Base-by-base conservation (phyloP, 2,329 filamentous ascomycete species). In the Ceratocystis eucalypticola region DNA sequence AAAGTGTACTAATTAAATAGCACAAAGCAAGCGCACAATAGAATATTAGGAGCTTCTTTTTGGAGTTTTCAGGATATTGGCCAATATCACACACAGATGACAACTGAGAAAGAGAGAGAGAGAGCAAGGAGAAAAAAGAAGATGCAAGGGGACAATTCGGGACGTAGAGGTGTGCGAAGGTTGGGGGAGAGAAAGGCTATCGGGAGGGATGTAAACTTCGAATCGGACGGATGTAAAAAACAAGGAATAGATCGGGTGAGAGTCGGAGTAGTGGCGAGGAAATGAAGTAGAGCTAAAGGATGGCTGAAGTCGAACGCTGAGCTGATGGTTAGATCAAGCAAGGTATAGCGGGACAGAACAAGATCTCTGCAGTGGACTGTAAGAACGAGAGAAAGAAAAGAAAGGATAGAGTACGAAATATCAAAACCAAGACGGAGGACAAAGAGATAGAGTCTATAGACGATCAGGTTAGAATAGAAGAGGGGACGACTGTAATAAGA, bases 211-310 rank as follows among this genome's bases (percentile, higher is more conserved):
- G n/a, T 30, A 17, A 33, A 61, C n/a, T 37, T n/a, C 5, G 57
- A 44, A 20, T 33, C 28, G 57, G 30, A n/a, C 30, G 30, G 20
- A 44, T 61, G 17, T n/a, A 10, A 41, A 37, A 61, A 55, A 20
- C 48, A 55, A 55, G 37, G 37, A 61, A 37, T 20, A 61, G 57
- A 22, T 61, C 28, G 57, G 57, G 30, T 37, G 28, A 44, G 30
- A 61, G 37, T 61, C 30, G 37, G 57, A 61, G 28, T 10, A 61
- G 48, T 53, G 48, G 48, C 48, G 25, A 53, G 48, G 48, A 53
- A 25, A 53, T 25, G 48, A 53, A 25, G 20, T 28, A 53, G 48
- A 53, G 48, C 20, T 3, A 28, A 12, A 41, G 37, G 37, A 41
- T 41, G 37, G 48, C 22, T 53, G 37, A 41, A 41, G 22, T 53